phyloP scores from a whole-genome alignment of 192 early-diverging fungal species.

The Coemansia sp. region DNA sequence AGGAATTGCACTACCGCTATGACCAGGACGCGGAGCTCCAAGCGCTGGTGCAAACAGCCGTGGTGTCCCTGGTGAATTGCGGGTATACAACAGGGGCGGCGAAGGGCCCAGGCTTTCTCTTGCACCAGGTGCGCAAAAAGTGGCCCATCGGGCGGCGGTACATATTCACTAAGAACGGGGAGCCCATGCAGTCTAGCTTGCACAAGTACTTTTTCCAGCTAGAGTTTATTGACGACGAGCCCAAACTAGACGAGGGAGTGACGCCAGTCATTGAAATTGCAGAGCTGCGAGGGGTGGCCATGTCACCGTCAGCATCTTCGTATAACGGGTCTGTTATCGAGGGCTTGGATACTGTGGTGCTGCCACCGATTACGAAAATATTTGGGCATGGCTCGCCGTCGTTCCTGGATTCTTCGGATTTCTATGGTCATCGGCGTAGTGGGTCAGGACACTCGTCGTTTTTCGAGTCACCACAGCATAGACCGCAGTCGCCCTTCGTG shows the following conservation, averaged over 20 bases:
- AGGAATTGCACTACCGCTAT: constrained; percentile 43
- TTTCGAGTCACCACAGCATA: constrained; percentile 5
- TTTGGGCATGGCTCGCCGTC: constrained; percentile 12
- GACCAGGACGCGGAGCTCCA: constrained; percentile 30
- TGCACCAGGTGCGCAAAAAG: constrained; percentile 51
- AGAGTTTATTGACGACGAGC: constrained; percentile 32
- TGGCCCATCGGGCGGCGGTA: constrained; percentile 51
- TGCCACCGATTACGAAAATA: constrained; percentile 33
- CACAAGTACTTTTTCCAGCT: constrained; percentile 55
- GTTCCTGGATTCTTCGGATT: not conserved
- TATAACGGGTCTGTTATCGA: constrained; percentile 49
- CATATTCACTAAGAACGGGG: constrained; percentile 49
- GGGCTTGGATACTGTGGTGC: constrained; percentile 37
- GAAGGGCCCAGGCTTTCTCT: constrained; percentile 44
- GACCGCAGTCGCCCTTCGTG: constrained; percentile 3
- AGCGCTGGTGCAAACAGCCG: constrained; percentile 35
- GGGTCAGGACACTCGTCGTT: constrained; percentile 9
- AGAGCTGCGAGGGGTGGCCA: constrained; percentile 24
- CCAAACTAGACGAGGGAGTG: not conserved
- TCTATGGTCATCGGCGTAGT: constrained; percentile 15
- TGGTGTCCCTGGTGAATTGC: constrained; percentile 49
- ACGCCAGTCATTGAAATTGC: constrained; percentile 34
- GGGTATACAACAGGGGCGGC: constrained; percentile 42
- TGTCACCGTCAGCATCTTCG: constrained; percentile 39
- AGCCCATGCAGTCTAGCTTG: constrained; percentile 48